Evolutionary conservation across 2,329 filamentous ascomycete species (phyloP), one percentile per base, ranked within the genome.

Genomic region (Cyclaneusma minus): DNA sequence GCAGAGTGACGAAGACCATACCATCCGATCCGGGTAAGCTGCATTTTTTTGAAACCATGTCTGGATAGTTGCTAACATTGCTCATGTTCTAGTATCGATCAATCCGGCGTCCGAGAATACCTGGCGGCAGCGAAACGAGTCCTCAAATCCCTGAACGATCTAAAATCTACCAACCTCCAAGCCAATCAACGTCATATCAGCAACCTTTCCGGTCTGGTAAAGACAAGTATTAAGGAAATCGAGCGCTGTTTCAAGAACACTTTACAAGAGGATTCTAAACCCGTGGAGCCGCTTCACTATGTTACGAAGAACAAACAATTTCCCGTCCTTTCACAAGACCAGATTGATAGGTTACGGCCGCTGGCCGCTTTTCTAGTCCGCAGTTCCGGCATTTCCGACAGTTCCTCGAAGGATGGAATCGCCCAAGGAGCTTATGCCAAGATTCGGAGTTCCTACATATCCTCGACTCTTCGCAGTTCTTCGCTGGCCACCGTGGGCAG

Each of bases 251-350:
- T 94, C 45, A 70, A 84, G 35, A 73, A 77, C 32, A 63, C 84
- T 28, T 56, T 98, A 22, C 68, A 65, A 34, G 80, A 92, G 39
- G 82, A 85, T 20, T 76, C 81, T 9, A 68, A 69, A 26, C 69
- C 79, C 3, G 67, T 95, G 25, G 89, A 98, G 46, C 85, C 89
- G 6, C 58, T 98, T 22, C 81, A 93, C 50, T 94, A 77, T 45
- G 76, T 94, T 42, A 94, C 84, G 11, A 95, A 95, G 52, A 70
- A 83, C 58, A 67, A 62, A 47, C 70, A 79, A 1, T 98, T 95
- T 42, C 89, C 89, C 6, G 62, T 75, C 7, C 64, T 95, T 15
- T 64, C 77, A 1, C 69, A 78, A 36, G 81, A 89, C 29, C 80
- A 76, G 34, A 65, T 79, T 14, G 70, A 72, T n/a, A 67, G 74